These are phyloP conservation scores for Nothopassalora personata DNA, from an alignment of 2,329 filamentous ascomycete genomes.

Conservation along the genomic window DNA sequence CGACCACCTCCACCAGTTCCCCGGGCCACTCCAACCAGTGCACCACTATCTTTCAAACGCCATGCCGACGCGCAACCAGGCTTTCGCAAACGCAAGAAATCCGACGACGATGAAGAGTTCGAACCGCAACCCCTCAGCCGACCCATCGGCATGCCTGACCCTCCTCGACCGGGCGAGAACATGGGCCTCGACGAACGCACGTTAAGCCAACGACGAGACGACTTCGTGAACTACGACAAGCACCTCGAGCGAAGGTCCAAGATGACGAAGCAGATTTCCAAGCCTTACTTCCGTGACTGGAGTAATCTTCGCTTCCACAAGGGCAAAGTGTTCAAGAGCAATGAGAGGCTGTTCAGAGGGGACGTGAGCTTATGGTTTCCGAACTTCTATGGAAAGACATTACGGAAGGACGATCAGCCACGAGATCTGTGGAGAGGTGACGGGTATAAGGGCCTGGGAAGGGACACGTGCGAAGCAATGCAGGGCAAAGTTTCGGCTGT, in stretches of 20 bases:
- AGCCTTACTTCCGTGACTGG: conserved; percentile 96
- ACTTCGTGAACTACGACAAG: conserved; percentile 80
- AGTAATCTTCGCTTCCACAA: conserved; percentile 73
- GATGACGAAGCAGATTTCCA: conserved; percentile 69
- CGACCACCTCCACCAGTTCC: conserved; percentile 17
- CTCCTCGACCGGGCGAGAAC: conserved; percentile 75
- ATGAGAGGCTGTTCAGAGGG: conserved; percentile 74
- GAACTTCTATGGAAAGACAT: conserved; percentile 76
- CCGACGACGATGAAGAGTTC: conserved; percentile 39
- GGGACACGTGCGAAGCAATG: conserved; percentile 71
- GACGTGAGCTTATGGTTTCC: conserved; percentile 88
- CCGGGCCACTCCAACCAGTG: conserved; percentile 7
- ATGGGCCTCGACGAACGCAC: conserved; percentile 66
- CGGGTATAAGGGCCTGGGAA: conserved; percentile 35
- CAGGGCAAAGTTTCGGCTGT: conserved; percentile 67
- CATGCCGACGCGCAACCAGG: conserved; percentile 16
- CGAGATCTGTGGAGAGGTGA: conserved; percentile 51
- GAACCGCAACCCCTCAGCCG: conserved; percentile 54
- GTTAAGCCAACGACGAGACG: conserved; percentile 63
- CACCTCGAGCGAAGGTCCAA: conserved; percentile 71
- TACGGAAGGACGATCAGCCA: conserved; percentile 63
- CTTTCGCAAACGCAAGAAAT: conserved; percentile 19
- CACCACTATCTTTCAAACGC: conserved; percentile 14
- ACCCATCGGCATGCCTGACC: conserved; percentile 74
- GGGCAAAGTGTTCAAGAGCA: conserved; percentile 87